These are phyloP conservation scores for Talaromyces sp. DNA, from an alignment of 2,329 filamentous ascomycete genomes.

Conservation along the genomic window DNA sequence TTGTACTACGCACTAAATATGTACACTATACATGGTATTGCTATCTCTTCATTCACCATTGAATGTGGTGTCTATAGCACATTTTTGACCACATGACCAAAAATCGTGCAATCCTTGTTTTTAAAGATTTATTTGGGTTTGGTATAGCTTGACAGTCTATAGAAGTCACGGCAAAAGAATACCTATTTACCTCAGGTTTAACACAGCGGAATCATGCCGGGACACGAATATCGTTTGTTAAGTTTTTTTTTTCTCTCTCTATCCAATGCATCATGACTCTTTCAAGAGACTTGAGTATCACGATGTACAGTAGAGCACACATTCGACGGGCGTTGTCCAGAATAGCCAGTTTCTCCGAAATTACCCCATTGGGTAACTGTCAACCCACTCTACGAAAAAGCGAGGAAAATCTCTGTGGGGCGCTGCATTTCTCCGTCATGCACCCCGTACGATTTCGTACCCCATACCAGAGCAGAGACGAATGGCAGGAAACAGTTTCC, in stretches of 20 bases:
- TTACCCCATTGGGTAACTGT: background rate
- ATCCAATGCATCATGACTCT: too few relatives aligned
- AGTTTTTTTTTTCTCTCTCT: background rate
- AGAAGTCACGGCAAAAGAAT: background rate
- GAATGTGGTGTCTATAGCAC: too few relatives aligned
- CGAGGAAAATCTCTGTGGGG: background rate
- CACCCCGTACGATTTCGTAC: background rate
- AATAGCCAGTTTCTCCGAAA: background rate
- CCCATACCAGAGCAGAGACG: background rate
- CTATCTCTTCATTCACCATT: background rate
- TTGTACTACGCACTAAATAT: too few relatives aligned
- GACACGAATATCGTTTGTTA: background rate
- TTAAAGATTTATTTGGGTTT: too few relatives aligned
- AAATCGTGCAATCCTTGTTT: too few relatives aligned
- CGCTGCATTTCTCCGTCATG: background rate
- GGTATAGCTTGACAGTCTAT: too few relatives aligned
- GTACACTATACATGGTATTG: too few relatives aligned
- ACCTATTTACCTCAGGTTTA: background rate
- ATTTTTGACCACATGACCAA: too few relatives aligned
- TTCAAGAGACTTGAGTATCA: too few relatives aligned
- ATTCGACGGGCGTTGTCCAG: background rate
- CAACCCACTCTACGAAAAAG: too few relatives aligned
- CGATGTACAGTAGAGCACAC: too few relatives aligned
- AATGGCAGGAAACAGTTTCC: background rate
- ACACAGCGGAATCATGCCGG: too few relatives aligned